Evolutionary conservation across 2,329 filamentous ascomycete species (phyloP).

Genomic region (Nigrospora oryzae): DNA sequence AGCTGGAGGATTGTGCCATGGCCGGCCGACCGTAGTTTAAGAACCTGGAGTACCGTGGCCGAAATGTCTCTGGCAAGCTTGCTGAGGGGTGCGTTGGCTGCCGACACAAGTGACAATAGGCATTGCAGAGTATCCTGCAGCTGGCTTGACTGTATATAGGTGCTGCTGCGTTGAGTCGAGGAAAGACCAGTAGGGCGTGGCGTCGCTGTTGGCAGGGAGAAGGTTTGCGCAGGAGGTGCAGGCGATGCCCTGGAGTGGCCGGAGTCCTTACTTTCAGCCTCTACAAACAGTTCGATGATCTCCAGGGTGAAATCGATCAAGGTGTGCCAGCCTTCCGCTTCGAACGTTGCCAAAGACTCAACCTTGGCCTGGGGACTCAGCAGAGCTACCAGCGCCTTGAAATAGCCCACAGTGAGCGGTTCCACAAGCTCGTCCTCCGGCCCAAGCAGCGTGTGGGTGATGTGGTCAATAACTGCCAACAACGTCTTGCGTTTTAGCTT

Average conservation of each 20-base stretch:
- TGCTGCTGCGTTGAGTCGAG: slow-evolving; percentile 8
- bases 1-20: slow-evolving; percentile 59
- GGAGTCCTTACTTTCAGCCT: slow-evolving; percentile 27
- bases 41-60: slow-evolving; percentile 46
- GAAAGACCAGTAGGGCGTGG: slow-evolving; percentile 17
- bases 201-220: slow-evolving; percentile 19
- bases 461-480: slow-evolving; percentile 71
- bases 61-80: slow-evolving; percentile 48
- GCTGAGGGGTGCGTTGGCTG: slow-evolving; percentile 59
- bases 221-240: slow-evolving; percentile 21
- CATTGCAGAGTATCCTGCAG: slow-evolving; percentile 54
- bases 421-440: slow-evolving; percentile 55
- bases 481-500: slow-evolving; percentile 70
- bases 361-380: slow-evolving; percentile 68
- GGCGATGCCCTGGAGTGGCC: slow-evolving; percentile 35
- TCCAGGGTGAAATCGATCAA: slow-evolving; percentile 65
- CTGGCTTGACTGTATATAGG: slow-evolving; percentile 22
- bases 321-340: slow-evolving; percentile 55
- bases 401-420: slow-evolving; percentile 67
- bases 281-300: slow-evolving; percentile 46
- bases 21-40: slow-evolving; percentile 49
- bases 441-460: slow-evolving; percentile 63
- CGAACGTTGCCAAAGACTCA: slow-evolving; percentile 60
- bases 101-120: slow-evolving; percentile 53
- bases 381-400: slow-evolving; percentile 64